phyloP scores from a whole-genome alignment of 352 stramenopile species.

The Globisporangium perplexum region DNA sequence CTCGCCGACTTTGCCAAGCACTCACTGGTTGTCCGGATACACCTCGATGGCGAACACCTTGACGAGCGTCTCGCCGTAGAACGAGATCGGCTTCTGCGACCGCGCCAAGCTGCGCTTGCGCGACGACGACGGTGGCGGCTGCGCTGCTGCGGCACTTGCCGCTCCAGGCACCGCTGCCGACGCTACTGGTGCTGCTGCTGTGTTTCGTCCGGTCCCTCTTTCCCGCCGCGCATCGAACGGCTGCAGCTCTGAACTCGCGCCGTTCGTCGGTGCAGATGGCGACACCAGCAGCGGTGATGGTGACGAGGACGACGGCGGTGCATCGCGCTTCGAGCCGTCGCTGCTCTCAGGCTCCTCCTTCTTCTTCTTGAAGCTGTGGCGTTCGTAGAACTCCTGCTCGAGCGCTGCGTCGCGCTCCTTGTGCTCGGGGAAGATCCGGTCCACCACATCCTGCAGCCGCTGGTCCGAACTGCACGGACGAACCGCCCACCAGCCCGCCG shows the following conservation, averaged over 20 bases:
- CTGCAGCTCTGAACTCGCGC: neutral
- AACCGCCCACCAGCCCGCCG: neutral
- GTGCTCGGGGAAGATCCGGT: slow-evolving; percentile 69
- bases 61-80: slow-evolving; percentile 5
- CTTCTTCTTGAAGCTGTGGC: slow-evolving; percentile 51
- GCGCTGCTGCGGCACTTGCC: neutral
- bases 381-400: slow-evolving; percentile 58
- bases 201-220: neutral
- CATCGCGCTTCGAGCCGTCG: neutral
- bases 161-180: neutral
- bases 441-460: slow-evolving; percentile 65
- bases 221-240: neutral
- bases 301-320: slow-evolving; percentile 7
- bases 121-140: neutral
- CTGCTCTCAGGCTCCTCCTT: neutral
- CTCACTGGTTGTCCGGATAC: slow-evolving; percentile 3
- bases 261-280: neutral
- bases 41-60: slow-evolving; percentile 9
- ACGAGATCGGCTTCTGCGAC: slow-evolving; percentile 2
- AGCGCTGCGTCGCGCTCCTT: slow-evolving; percentile 38
- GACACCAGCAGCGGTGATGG: too few species aligned
- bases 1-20: too few species aligned
- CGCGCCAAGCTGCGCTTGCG: neutral
- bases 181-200: neutral
- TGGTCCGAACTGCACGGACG: slow-evolving; percentile 50